Percentiles rank a stretch among this genome's conserved stretches.
Evolutionary conservation across 2,329 filamentous ascomycete genomes (phyloP).

Genomic region (Didymella keratinophila): DNA sequence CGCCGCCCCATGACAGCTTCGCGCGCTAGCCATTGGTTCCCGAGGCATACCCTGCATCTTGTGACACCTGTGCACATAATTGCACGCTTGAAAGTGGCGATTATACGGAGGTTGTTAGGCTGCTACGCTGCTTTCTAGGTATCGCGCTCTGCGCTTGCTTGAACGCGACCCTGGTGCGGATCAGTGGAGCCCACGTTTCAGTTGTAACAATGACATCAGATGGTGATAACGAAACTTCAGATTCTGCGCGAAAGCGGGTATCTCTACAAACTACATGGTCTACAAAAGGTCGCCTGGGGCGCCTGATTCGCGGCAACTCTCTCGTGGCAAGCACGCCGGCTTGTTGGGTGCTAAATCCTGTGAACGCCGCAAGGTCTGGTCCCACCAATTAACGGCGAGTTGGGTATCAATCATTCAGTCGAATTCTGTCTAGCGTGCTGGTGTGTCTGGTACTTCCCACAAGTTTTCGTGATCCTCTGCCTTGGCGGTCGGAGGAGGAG

Average conservation of each 20-base stretch:
- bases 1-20: conserved; percentile 16
- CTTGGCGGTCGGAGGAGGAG: conserved; percentile 7
- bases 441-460: conserved; percentile 59
- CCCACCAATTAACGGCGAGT: conserved; percentile 15
- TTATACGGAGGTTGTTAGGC: conserved; percentile 2
- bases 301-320: not conserved
- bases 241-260: conserved; percentile 17
- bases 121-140: not conserved
- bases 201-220: not conserved
- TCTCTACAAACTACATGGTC: conserved; percentile 14
- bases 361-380: conserved; percentile 8
- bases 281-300: not conserved
- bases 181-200: not conserved
- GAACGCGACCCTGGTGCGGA: not conserved
- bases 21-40: conserved; percentile 13
- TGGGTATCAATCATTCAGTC: conserved; percentile 3
- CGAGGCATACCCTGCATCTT: conserved; percentile 8
- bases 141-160: not conserved
- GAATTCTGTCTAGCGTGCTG: conserved; percentile 31
- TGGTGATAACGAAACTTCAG: not conserved
- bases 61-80: conserved; percentile 11
- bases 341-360: not conserved
- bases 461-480: conserved; percentile 37
- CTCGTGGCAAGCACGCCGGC: conserved; percentile 6
- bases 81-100: conserved; percentile 16